A percentile compares a stretch with the other conserved stretches of the same genome.
phyloP scores from a whole-genome alignment of 192 early-diverging fungal genomes.

The Fimicolochytrium jonesii region DNA sequence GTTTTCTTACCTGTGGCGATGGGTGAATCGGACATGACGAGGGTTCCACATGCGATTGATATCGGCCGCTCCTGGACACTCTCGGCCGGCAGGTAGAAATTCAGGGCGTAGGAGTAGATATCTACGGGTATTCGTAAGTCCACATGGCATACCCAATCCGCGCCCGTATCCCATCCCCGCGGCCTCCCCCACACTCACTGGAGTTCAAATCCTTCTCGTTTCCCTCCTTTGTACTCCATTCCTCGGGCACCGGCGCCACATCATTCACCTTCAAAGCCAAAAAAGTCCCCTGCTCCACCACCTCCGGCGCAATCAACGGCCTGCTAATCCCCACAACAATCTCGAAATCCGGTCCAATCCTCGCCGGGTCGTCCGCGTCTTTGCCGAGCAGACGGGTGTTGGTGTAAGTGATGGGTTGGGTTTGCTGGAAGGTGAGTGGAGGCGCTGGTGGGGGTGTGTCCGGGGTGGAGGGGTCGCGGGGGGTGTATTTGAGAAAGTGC shows the following conservation, averaged over 20 bases:
- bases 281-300: slow-evolving; percentile 48
- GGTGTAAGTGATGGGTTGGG: slow-evolving; percentile 34
- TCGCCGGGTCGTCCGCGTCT: slow-evolving; percentile 32
- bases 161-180: too few species aligned
- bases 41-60: slow-evolving; percentile 33
- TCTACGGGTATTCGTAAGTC: too few species aligned
- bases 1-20: slow-evolving; percentile 7
- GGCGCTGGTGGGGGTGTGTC: slow-evolving; percentile 27
- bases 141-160: too few species aligned
- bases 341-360: slow-evolving; percentile 21
- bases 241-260: slow-evolving; percentile 53
- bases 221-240: slow-evolving; percentile 58
- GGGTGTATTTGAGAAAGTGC: slow-evolving; percentile 41
- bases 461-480: slow-evolving; percentile 35
- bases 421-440: slow-evolving; percentile 26
- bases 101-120: slow-evolving; percentile 46
- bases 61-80: slow-evolving; percentile 37
- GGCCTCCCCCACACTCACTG: slow-evolving; percentile 29
- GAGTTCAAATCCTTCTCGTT: slow-evolving; percentile 61
- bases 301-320: slow-evolving; percentile 41
- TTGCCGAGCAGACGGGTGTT: slow-evolving; percentile 46
- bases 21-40: slow-evolving; percentile 33
- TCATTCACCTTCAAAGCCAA: slow-evolving; percentile 44
- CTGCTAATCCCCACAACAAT: slow-evolving; percentile 44
- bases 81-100: slow-evolving; percentile 44